Evolutionary conservation across 139 green algal genomes (phyloP), one percentile per base, ranked within the genome.

Genomic region (Pleodorina starrii): DNA sequence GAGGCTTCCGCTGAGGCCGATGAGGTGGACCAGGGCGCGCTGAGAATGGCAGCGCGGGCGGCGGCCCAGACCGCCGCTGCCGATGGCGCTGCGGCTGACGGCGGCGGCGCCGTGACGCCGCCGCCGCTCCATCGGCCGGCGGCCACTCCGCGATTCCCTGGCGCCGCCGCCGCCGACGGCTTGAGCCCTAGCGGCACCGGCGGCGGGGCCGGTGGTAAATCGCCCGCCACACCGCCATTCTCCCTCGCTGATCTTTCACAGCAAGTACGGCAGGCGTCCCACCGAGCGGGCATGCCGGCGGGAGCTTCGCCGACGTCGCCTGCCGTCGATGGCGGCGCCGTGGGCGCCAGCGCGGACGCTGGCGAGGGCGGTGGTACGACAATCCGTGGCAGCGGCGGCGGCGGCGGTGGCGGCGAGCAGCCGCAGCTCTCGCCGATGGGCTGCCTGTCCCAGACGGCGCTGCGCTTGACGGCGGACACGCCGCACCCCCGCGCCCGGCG

Each of bases 401-500:
- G 25, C 29, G 25, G 40, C 57, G 38, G 19, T 35, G 72, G 14
- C n/a, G 21, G n/a, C 27, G 16, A 2, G 2, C 27, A 40, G 63
- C 16, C 19, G 63, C 63, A 73, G 11, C 2, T 40, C 2, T 32
- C 63, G 32, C 21, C 63, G 12, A 10, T 36, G 63, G 27, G 5
- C 25, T 66, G 63, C 48, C 63, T 73, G 63, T 73, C 63, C 29
- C 12, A 21, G 2, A 38, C 63, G 21, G 63, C 63, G 5, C 63
- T 71, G n/a, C 48, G 76, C 16, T n/a, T 84, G 76, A 35, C n/a
- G 14, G 35, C 76, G 2, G 76, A 84, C 32, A 84, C n/a, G 44
- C 48, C 76, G 40, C 35, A 36, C 21, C 76, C 76, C 12, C 25
- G 72, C 7, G 16, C 32, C 21, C 27, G 40, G 40, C 42, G 42